Evolutionary conservation across 2,329 filamentous ascomycete species (phyloP), one percentile per base, ranked within the genome.

Genomic region (Metarhizium rileyi): DNA sequence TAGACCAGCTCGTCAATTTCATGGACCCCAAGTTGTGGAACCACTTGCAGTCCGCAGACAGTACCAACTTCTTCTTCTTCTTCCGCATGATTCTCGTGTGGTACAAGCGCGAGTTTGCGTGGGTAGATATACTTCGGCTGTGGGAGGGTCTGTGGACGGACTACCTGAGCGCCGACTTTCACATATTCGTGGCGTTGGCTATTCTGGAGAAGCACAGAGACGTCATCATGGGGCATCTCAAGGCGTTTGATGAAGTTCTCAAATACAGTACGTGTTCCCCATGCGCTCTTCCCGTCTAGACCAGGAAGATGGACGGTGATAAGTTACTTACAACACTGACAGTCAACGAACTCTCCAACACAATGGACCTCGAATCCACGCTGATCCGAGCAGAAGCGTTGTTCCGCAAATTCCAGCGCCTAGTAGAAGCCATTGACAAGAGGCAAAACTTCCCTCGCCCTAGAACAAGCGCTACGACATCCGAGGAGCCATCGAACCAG

Each of bases 31-130:
- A 90, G 63, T 81, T 98, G 7, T 97, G 96, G 68, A 76, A 87
- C 2, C 93, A 98, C 60, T 79, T 98, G 0, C 82, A 95, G 65
- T 83, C 80, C 16, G 87, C 90, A 20, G 94, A 98, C 61, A 94
- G 87, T 61, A 98, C 93, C 23, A 98, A 98, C 66, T 98, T 98
- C 69, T 98, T 98, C 70, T 98, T 98, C 74, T 97, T 98, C 74
- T 98, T 97, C 80, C 87, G 93, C 52, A 97, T 97, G 93, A 76
- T 98, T 30, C 76, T 98, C 1, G 93, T 98, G 9, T 98, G 93
- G 93, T 98, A 93, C 68, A 98, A 98, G 73, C 85, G 93, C 44
- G 93, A 98, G 67, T 98, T 98, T 60, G 78, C 82, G 57, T 98
- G 91, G 88, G 66, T 77, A 44, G 90, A 97, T 61, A 81, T 95